Evolutionary conservation across 148 eudicot genomes (phyloP).

Genomic region (Agrostemma githago): DNA sequence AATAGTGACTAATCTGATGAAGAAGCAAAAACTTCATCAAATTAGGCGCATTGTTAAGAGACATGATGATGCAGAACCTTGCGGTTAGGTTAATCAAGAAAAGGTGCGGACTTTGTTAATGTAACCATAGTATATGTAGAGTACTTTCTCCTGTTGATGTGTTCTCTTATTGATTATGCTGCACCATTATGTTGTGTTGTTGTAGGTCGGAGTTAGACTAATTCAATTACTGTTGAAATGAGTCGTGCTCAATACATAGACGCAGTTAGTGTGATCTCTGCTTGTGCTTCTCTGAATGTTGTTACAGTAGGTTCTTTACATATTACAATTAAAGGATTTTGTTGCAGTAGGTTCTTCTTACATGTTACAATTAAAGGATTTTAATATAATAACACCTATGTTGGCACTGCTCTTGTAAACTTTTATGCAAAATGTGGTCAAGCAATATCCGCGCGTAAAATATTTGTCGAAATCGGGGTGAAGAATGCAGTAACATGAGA

Average conservation of each 20-base stretch:
- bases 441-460: slow-evolving; percentile 45
- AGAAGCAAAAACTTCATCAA: slow-evolving; percentile 55
- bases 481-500: slow-evolving; percentile 65
- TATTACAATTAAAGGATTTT: slow-evolving; percentile 37
- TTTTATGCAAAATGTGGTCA: slow-evolving; percentile 90
- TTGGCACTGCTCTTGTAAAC: slow-evolving; percentile 60
- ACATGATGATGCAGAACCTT: slow-evolving; percentile 55
- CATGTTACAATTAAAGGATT: too few species aligned
- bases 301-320: slow-evolving; percentile 59
- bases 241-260: too few species aligned
- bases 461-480: slow-evolving; percentile 59
- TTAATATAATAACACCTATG: slow-evolving; percentile 35
- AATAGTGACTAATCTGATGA: slow-evolving; percentile 51
- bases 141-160: neutral
- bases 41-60: slow-evolving; percentile 54
- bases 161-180: neutral
- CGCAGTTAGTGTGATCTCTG: slow-evolving; percentile 54
- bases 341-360: too few species aligned
- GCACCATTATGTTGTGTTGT: neutral
- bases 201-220: slow-evolving; percentile 74
- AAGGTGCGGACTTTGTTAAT: slow-evolving; percentile 42
- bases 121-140: neutral
- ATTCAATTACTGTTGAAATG: slow-evolving; percentile 75
- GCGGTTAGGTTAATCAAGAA: slow-evolving; percentile 76
- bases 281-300: slow-evolving; percentile 58